A percentile compares a stretch with the other conserved stretches of the same genome.
phyloP scores from a whole-genome alignment of 75 land plant genomes.

The Sequoia sempervirens region DNA sequence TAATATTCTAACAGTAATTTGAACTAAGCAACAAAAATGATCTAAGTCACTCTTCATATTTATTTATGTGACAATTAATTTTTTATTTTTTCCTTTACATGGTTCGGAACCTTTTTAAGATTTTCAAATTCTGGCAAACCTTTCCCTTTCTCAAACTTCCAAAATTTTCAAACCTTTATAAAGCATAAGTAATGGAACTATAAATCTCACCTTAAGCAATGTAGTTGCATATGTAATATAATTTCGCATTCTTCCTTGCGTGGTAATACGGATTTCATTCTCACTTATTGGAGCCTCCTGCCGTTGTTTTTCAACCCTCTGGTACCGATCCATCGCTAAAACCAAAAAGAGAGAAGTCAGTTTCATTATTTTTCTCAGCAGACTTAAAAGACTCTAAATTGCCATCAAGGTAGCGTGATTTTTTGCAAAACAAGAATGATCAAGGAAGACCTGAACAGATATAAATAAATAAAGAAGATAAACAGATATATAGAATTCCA shows the following conservation, averaged over 20 bases:
- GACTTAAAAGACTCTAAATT: not conserved
- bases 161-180: not conserved
- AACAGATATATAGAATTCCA: not conserved
- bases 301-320: constrained; percentile 81
- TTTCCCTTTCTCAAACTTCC: not conserved
- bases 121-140: not conserved
- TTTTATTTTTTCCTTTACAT: not conserved
- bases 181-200: not conserved
- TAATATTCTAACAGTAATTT: too few relatives aligned
- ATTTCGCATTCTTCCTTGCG: constrained; percentile 77
- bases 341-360: not conserved
- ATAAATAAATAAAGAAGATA: not conserved
- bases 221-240: constrained; percentile 80
- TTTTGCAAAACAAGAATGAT: not conserved
- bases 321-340: constrained; percentile 66
- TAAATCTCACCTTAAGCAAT: constrained; percentile 50
- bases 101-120: not conserved
- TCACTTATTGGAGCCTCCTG: constrained; percentile 70
- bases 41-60: not conserved
- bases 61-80: not conserved
- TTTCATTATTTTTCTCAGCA: not conserved
- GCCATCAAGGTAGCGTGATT: not conserved
- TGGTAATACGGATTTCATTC: constrained; percentile 85
- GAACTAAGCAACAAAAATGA: not conserved
- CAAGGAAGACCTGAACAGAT: not conserved